Evolutionary conservation across 2,329 filamentous ascomycete species (phyloP).

Genomic region (Penicillium digitatum): DNA sequence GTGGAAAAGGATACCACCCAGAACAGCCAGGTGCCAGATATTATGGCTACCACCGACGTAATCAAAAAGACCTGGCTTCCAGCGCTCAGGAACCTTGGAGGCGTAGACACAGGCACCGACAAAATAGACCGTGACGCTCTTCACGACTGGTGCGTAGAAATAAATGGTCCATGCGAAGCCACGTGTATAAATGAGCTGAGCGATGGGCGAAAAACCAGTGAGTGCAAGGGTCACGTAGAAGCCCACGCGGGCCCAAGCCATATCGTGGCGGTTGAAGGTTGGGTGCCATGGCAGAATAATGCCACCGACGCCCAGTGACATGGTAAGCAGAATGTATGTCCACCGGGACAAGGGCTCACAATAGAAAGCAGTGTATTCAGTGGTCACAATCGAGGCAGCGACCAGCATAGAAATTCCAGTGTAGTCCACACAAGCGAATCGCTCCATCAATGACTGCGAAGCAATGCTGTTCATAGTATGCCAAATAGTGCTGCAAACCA

Average conservation of each 20-base stretch:
- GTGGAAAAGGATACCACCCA: constrained; percentile 95
- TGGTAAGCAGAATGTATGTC: constrained; percentile 79
- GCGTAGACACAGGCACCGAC: constrained; percentile 82
- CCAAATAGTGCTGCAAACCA: constrained; percentile 94
- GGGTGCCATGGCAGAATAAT: constrained; percentile 95
- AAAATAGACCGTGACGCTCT: constrained; percentile 83
- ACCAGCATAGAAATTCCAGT: constrained; percentile 95
- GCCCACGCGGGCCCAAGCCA: constrained; percentile 85
- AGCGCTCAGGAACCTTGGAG: constrained; percentile 86
- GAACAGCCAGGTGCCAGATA: constrained; percentile 91
- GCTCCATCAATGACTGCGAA: constrained; percentile 81
- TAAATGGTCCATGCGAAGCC: constrained; percentile 76
- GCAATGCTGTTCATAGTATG: constrained; percentile 98
- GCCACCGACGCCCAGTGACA: constrained; percentile 75
- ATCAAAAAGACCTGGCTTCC: constrained; percentile 89
- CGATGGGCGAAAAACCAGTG: constrained; percentile 83
- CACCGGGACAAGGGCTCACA: constrained; percentile 86
- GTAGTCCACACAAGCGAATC: constrained; percentile 97
- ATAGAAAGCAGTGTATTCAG: constrained; percentile 98
- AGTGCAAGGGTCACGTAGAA: constrained; percentile 86
- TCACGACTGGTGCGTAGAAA: constrained; percentile 83
- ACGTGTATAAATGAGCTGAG: constrained; percentile 75
- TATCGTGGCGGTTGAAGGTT: constrained; percentile 84
- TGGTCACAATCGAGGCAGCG: constrained; percentile 91
- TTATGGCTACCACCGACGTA: constrained; percentile 96